Conservation (phyloP, 2,329 filamentous ascomycete genomes). For the Huntiella decipiens region DNA sequence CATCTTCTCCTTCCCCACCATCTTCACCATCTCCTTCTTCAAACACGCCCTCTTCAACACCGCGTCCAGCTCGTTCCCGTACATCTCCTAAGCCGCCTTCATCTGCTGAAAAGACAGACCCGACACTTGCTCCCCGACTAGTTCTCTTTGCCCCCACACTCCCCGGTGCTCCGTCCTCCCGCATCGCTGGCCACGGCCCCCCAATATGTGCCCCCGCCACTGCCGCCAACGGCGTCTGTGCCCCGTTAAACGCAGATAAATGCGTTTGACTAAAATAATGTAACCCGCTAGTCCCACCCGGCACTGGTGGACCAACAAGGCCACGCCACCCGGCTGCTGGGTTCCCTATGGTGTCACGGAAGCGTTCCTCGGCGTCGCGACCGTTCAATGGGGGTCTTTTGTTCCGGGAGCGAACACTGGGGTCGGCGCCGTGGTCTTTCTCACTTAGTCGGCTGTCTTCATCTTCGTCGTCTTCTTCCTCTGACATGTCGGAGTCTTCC, state of each 20-base stretch:
- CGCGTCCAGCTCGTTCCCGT: slow-evolving; percentile 16
- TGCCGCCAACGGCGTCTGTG: slow-evolving; percentile 61
- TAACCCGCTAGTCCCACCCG: slow-evolving; percentile 57
- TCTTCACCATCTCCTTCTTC: slow-evolving; percentile 7
- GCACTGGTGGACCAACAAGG: slow-evolving; percentile 35
- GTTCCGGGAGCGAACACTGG: slow-evolving; percentile 9
- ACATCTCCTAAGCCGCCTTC: slow-evolving; percentile 25
- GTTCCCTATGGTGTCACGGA: slow-evolving; percentile 9
- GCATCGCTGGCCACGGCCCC: slow-evolving; percentile 5
- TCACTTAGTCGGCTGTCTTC: slow-evolving; percentile 14
- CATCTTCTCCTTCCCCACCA: slow-evolving; percentile 4
- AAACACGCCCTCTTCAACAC: slow-evolving; percentile 19
- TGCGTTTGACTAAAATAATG: slow-evolving; percentile 63
- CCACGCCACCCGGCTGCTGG: slow-evolving; percentile 8
- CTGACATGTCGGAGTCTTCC: slow-evolving; percentile 41
- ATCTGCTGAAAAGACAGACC: slow-evolving; percentile 5
- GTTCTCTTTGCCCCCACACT: not conserved
- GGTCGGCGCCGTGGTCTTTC: slow-evolving; percentile 13
- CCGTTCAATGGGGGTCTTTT: slow-evolving; percentile 11
- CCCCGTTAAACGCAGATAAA: slow-evolving; percentile 50
- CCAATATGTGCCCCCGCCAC: slow-evolving; percentile 39
- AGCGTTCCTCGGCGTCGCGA: slow-evolving; percentile 13
- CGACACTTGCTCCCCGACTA: slow-evolving; percentile 6
- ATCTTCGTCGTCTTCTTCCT: slow-evolving; percentile 22
- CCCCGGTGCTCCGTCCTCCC: not conserved